A percentile compares a stretch with the other conserved stretches of the same genome.
phyloP scores from a whole-genome alignment of 148 eudicot species.

The Amaranthus hypochondriacus region DNA sequence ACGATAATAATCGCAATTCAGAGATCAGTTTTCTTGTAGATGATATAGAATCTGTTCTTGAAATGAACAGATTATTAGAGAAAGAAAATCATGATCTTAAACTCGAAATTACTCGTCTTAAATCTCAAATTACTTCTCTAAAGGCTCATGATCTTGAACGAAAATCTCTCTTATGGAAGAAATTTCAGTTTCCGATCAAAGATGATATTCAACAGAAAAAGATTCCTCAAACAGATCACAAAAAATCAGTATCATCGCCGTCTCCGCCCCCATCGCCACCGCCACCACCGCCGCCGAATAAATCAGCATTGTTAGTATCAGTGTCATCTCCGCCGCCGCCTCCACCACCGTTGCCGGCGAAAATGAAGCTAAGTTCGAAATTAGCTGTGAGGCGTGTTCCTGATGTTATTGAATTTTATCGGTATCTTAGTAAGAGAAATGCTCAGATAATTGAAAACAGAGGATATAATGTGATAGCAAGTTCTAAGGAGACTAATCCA shows the following conservation, averaged over 20 bases:
- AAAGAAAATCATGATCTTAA: slow-evolving; percentile 57
- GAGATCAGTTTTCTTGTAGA: slow-evolving; percentile 42
- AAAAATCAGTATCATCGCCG: background rate
- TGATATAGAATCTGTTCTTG: slow-evolving; percentile 62
- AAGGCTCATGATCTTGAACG: slow-evolving; percentile 72
- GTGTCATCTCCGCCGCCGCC: slow-evolving; percentile 39
- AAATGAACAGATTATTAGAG: slow-evolving; percentile 47
- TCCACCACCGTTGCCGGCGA: slow-evolving; percentile 57
- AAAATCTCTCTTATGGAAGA: slow-evolving; percentile 60
- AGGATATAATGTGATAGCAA: slow-evolving; percentile 25
- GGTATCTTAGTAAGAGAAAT: slow-evolving; percentile 59
- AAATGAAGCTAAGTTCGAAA: slow-evolving; percentile 25
- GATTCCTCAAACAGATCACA: background rate
- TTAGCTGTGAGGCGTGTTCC: slow-evolving; percentile 57
- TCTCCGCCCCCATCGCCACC: background rate
- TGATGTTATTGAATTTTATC: slow-evolving; percentile 75
- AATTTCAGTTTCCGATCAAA: slow-evolving; percentile 39
- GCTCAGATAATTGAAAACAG: slow-evolving; percentile 36
- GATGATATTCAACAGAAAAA: background rate
- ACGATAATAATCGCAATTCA: slow-evolving; percentile 9
- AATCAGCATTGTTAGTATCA: background rate
- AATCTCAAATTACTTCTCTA: slow-evolving; percentile 41
- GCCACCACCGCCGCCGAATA: background rate
- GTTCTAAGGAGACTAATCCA: slow-evolving; percentile 25
- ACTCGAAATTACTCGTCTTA: slow-evolving; percentile 44